phyloP scores from a whole-genome alignment of 768 basidiomycete species.

The Panus rudis region DNA sequence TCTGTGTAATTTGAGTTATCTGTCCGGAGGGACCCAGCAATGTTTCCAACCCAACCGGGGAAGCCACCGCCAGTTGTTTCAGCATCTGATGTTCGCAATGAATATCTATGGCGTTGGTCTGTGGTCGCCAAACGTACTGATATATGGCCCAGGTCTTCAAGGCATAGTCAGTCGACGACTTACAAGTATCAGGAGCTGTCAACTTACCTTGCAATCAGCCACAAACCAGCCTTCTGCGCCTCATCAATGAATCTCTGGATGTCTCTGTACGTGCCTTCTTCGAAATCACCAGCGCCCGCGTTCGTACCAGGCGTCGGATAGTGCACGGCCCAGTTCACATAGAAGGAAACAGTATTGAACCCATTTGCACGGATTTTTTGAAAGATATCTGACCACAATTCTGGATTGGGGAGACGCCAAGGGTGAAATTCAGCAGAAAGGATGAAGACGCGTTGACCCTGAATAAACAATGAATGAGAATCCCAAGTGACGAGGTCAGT shows the following conservation, averaged over 20 bases:
- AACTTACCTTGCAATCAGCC: slow-evolving; percentile 46
- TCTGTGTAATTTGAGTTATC: slow-evolving; percentile 41
- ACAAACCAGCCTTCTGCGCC: slow-evolving; percentile 44
- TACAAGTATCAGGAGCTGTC: not conserved
- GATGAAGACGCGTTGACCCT: slow-evolving; percentile 50
- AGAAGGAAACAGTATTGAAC: slow-evolving; percentile 55
- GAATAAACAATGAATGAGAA: slow-evolving; percentile 48
- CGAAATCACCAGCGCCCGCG: slow-evolving; percentile 39
- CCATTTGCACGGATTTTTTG: slow-evolving; percentile 58
- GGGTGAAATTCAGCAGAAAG: slow-evolving; percentile 60
- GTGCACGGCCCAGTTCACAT: slow-evolving; percentile 52
- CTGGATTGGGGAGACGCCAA: slow-evolving; percentile 43
- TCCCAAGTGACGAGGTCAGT: slow-evolving; percentile 53
- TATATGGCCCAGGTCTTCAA: slow-evolving; percentile 44
- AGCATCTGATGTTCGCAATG: slow-evolving; percentile 25
- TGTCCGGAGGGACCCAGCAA: slow-evolving; percentile 41
- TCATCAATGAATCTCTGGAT: slow-evolving; percentile 47
- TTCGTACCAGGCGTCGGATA: slow-evolving; percentile 42
- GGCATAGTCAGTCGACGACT: not conserved
- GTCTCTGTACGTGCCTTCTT: slow-evolving; percentile 41
- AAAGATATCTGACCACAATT: slow-evolving; percentile 51
- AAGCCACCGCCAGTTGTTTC: slow-evolving; percentile 52
- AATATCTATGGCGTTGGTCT: not conserved
- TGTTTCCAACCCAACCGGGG: slow-evolving; percentile 54
- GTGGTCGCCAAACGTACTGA: slow-evolving; percentile 28